Conservation (phyloP, 2,329 filamentous ascomycete species). For the Ophiocordyceps australis region DNA sequence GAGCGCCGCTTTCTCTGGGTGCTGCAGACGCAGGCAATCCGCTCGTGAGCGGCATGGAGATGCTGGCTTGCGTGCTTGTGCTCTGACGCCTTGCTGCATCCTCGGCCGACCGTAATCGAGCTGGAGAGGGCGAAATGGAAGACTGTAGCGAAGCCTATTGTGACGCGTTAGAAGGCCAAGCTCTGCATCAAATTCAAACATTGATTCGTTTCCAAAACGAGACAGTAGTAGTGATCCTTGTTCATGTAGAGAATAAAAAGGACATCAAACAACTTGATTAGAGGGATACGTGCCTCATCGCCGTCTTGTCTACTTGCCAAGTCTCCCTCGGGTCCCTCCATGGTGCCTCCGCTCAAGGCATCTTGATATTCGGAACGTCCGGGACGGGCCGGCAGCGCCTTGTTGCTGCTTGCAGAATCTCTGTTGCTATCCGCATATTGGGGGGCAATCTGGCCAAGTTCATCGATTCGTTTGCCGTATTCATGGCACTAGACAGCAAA, state of each 20-base stretch:
- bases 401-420: too few relatives aligned
- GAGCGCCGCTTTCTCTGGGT: background rate
- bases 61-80: constrained; percentile 36
- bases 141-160: constrained; percentile 24
- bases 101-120: constrained; percentile 10
- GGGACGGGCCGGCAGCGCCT: constrained; percentile 56
- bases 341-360: too few relatives aligned
- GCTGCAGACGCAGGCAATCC: too few relatives aligned
- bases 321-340: too few relatives aligned
- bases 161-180: constrained; percentile 7
- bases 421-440: constrained; percentile 24
- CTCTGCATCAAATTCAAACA: too few relatives aligned
- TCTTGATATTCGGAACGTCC: constrained; percentile 27
- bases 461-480: constrained; percentile 77
- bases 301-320: too few relatives aligned
- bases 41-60: constrained; percentile 52
- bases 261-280: too few relatives aligned
- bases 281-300: too few relatives aligned
- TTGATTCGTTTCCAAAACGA: too few relatives aligned
- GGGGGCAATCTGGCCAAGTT: constrained; percentile 57
- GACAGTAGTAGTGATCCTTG: too few relatives aligned
- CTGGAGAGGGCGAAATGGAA: constrained; percentile 32
- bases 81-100: constrained; percentile 26
- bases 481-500: too few relatives aligned
- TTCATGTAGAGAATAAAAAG: too few relatives aligned